Conservation (phyloP, 2,329 filamentous ascomycete genomes). For the Bisporella sp. region DNA sequence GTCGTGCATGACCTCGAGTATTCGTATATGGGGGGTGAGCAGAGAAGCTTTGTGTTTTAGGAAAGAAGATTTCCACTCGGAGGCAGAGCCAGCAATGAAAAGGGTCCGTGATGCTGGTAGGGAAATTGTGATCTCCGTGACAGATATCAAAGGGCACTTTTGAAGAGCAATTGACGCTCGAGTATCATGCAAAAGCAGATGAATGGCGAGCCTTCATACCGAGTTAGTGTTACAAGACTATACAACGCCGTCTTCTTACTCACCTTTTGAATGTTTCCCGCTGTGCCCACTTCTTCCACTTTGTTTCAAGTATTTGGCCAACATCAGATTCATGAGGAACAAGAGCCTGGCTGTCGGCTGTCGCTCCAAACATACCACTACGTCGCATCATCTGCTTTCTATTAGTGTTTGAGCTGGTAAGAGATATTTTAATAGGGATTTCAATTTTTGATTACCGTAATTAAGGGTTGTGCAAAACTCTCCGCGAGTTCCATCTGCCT, state of each 20-base stretch:
- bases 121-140: slow-evolving; percentile 59
- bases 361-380: background rate
- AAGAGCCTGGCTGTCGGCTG: background rate
- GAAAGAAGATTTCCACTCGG: slow-evolving; percentile 48
- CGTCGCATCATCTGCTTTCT: slow-evolving; percentile 1
- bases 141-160: slow-evolving; percentile 58
- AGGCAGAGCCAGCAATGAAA: slow-evolving; percentile 58
- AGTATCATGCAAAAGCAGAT: slow-evolving; percentile 58
- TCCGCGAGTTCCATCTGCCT: slow-evolving; percentile 53
- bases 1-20: slow-evolving; percentile 7
- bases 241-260: background rate
- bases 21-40: slow-evolving; percentile 35
- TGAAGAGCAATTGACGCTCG: slow-evolving; percentile 61
- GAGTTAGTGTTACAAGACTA: background rate
- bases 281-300: slow-evolving; percentile 59
- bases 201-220: slow-evolving; percentile 48
- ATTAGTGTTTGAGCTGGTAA: no score
- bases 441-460: slow-evolving; percentile 32
- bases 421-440: no score
- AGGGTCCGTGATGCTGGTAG: slow-evolving; percentile 54
- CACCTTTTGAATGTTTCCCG: slow-evolving; percentile 60
- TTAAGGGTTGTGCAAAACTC: slow-evolving; percentile 45
- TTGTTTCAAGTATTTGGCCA: slow-evolving; percentile 27
- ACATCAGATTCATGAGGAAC: background rate
- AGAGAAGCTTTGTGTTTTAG: slow-evolving; percentile 23